Conservation (phyloP, 2,329 filamentous ascomycete genomes). For the Chalaropsis ovoidea region DNA sequence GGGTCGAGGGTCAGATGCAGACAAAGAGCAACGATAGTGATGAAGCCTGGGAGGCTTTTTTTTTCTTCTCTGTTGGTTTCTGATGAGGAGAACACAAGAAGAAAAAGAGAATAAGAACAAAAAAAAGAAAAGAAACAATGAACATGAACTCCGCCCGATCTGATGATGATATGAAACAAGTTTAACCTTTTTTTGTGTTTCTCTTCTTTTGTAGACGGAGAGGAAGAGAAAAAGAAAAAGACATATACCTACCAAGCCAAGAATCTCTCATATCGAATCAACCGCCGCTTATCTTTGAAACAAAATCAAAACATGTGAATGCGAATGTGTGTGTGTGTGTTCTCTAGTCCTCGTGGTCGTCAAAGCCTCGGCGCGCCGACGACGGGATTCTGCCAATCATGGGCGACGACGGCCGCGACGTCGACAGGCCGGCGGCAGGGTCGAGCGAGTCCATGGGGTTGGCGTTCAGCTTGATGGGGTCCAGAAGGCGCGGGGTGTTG, state of each 20-base stretch:
- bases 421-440: conserved; percentile 17
- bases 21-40: background rate
- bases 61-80: background rate
- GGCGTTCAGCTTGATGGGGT: conserved; percentile 19
- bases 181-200: conserved; percentile 4
- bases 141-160: conserved; percentile 13
- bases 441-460: conserved; percentile 24
- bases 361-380: conserved; percentile 22
- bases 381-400: conserved; percentile 25
- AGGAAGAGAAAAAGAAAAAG: background rate
- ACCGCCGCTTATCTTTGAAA: background rate
- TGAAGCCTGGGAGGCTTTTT: background rate
- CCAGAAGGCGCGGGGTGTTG: conserved; percentile 33
- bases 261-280: background rate
- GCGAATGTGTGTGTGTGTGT: background rate
- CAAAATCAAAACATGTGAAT: conserved; percentile 8
- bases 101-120: conserved; percentile 9
- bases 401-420: conserved; percentile 23
- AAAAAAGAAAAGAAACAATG: conserved; percentile 14
- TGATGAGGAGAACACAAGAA: background rate
- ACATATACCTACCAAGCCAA: conserved; percentile 13
- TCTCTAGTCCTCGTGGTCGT: conserved; percentile 15
- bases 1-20: background rate
- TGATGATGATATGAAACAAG: conserved; percentile 3
- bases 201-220: background rate